Conservation (phyloP, 441 rosid genomes). For the Melastoma candidum region DNA sequence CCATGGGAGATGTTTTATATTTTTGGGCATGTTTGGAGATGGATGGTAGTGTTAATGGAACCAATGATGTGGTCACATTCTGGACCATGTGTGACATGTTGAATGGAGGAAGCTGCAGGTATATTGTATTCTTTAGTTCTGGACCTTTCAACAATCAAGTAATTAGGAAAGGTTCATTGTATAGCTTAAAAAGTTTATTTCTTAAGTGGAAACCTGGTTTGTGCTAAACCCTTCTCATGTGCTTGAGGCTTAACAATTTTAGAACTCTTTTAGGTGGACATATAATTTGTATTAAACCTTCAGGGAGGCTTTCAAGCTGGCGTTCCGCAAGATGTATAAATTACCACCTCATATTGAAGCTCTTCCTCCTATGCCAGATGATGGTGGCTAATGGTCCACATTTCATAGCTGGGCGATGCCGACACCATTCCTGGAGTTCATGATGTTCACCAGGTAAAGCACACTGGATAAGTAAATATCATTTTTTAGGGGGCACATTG, state of each 20-base stretch:
- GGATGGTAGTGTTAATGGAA: slow-evolving; percentile 44
- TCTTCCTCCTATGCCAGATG: slow-evolving; percentile 97
- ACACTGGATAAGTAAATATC: neutral
- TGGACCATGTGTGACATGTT: slow-evolving; percentile 94
- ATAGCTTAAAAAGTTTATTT: no score
- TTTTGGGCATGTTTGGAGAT: slow-evolving; percentile 75
- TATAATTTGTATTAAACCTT: slow-evolving; percentile 12
- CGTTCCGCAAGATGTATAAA: slow-evolving; percentile 73
- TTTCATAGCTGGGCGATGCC: slow-evolving; percentile 99
- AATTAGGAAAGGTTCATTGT: no score
- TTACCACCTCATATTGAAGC: slow-evolving; percentile 63
- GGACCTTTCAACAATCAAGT: no score
- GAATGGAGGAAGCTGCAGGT: slow-evolving; percentile 96
- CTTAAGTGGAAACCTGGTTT: no score
- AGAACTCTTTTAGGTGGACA: neutral
- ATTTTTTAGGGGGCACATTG: neutral
- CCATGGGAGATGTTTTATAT: slow-evolving; percentile 68
- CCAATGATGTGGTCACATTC: slow-evolving; percentile 46
- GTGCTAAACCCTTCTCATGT: no score
- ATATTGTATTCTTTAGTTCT: neutral
- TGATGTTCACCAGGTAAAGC: slow-evolving; percentile 80
- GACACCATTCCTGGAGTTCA: slow-evolving; percentile 83
- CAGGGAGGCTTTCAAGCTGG: slow-evolving; percentile 70
- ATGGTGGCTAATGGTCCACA: slow-evolving; percentile 85
- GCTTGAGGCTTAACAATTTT: neutral